Evolutionary conservation across 1,284 basidiomycete species (phyloP).

Genomic region (Ganoderma lucidum): DNA sequence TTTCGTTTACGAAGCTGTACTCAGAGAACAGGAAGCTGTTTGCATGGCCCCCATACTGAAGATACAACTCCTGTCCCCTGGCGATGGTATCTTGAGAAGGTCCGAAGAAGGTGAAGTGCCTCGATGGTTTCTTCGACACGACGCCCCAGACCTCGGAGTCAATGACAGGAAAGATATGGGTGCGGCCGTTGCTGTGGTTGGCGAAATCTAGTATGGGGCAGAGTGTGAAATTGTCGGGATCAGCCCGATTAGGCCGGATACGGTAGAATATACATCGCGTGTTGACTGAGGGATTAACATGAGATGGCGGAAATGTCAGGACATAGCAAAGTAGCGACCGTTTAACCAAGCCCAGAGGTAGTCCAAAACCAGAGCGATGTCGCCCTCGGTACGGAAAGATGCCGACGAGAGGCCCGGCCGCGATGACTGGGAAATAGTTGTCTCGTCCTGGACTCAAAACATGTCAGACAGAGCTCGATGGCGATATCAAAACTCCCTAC

Average conservation of each 20-base stretch:
- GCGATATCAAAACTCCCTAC: constrained; percentile 45
- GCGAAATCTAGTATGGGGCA: constrained; percentile 89
- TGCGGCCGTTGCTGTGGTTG: constrained; percentile 65
- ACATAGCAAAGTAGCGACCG: constrained; percentile 51
- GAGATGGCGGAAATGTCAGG: constrained; percentile 15
- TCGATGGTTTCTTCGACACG: constrained; percentile 7
- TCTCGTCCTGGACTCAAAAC: constrained; percentile 18
- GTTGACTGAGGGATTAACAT: constrained; percentile 66
- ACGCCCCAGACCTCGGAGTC: constrained; percentile 45
- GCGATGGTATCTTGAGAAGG: constrained; percentile 50
- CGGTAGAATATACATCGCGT: constrained; percentile 86
- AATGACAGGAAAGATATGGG: constrained; percentile 52
- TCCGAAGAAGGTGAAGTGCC: constrained; percentile 59
- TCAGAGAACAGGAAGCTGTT: constrained; percentile 82
- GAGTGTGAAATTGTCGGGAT: constrained; percentile 81
- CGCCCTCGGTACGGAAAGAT: constrained; percentile 14
- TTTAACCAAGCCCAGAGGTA: constrained; percentile 91
- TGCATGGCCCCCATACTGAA: constrained; percentile 81
- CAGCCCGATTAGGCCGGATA: constrained; percentile 58
- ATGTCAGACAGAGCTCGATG: constrained; percentile 8
- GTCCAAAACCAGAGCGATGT: constrained; percentile 40
- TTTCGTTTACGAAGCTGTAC: constrained; percentile 79
- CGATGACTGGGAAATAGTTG: constrained; percentile 18
- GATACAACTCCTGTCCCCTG: constrained; percentile 68
- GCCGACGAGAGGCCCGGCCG: constrained; percentile 11